phyloP scores from a whole-genome alignment of 331 rosid genomes.

The Spiraea crenata region DNA sequence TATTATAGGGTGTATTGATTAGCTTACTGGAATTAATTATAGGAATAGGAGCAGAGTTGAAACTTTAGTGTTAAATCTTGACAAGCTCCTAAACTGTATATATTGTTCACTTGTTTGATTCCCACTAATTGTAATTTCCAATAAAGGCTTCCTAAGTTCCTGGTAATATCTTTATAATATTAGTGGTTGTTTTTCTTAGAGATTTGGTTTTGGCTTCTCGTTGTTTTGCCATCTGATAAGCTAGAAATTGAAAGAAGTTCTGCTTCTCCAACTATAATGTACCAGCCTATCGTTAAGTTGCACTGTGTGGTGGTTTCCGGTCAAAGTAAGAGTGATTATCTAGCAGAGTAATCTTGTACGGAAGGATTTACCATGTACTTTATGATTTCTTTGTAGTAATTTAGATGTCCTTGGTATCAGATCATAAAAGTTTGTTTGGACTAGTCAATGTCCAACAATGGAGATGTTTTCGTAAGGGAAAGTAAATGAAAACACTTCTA shows the following conservation, averaged over 20 bases:
- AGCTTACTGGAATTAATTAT: neutral
- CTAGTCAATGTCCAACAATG: neutral
- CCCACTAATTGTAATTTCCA: neutral
- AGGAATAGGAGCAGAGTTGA: neutral
- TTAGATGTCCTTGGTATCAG: neutral
- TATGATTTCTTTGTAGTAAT: neutral
- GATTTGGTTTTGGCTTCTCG: neutral
- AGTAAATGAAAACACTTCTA: neutral
- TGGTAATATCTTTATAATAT: conserved; percentile 1
- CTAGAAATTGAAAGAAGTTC: neutral
- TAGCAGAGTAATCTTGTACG: no score
- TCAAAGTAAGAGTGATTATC: no score
- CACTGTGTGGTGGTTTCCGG: neutral
- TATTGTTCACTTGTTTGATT: conserved; percentile 6
- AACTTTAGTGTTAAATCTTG: neutral
- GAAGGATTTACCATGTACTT: no score
- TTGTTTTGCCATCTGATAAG: neutral
- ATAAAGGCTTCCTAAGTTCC: neutral
- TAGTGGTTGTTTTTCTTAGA: neutral
- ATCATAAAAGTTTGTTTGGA: neutral
- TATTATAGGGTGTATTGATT: neutral
- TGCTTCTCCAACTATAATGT: no score
- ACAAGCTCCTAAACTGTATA: conserved; percentile 4
- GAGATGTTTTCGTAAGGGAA: neutral
- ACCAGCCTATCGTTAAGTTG: neutral